phyloP scores from a whole-genome alignment of 176 grass and related monocot species.

The Hsuehochloa calcarea region DNA sequence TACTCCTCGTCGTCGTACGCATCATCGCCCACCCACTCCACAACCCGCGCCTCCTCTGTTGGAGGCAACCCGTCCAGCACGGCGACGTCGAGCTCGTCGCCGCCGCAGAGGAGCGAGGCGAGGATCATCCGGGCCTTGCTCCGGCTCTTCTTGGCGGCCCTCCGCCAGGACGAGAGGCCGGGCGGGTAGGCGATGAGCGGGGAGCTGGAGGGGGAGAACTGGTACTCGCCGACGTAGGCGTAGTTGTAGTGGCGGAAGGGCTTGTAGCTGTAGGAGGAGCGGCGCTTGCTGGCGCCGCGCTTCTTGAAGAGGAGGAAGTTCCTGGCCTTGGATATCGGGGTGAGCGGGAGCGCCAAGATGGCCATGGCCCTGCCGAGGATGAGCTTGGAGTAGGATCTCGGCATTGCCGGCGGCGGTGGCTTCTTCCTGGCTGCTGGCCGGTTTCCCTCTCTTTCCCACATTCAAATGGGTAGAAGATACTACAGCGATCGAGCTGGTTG shows the following conservation, averaged over 20 bases:
- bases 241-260: constrained; percentile 72
- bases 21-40: not conserved
- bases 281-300: constrained; percentile 25
- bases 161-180: constrained; percentile 34
- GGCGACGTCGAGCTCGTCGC: constrained; percentile 30
- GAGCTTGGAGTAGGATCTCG: constrained; percentile 27
- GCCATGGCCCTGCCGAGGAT: constrained; percentile 60
- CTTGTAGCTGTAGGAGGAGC: constrained; percentile 32
- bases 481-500: not conserved
- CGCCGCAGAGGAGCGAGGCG: constrained; percentile 55
- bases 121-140: constrained; percentile 32
- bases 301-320: constrained; percentile 70
- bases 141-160: constrained; percentile 25
- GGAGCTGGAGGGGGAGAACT: constrained; percentile 79
- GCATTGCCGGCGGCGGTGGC: constrained; percentile 16
- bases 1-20: not conserved
- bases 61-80: constrained; percentile 30
- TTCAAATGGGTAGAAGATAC: constrained; percentile 34
- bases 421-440: not conserved
- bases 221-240: constrained; percentile 71
- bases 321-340: constrained; percentile 51
- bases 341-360: constrained; percentile 46
- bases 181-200: constrained; percentile 51
- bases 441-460: constrained; percentile 73
- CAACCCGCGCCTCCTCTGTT: not conserved